phyloP scores from a whole-genome alignment of 2,329 filamentous ascomycete species.

The Allantophomopsis lycopodina region DNA sequence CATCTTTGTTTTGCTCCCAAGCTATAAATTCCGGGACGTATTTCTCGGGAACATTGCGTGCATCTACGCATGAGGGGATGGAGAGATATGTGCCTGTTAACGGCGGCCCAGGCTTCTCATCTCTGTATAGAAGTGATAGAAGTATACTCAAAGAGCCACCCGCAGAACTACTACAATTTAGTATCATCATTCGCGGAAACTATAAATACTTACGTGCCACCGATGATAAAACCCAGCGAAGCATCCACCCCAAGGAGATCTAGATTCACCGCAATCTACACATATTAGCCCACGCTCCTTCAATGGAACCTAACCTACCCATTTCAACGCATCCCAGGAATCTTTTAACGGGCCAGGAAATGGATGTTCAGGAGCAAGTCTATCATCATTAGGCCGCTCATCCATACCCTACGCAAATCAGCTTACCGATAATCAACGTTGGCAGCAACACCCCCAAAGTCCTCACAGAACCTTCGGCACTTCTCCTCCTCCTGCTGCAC shows the following conservation, averaged over 20 bases:
- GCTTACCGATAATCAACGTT: background rate
- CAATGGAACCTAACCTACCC: constrained; percentile 12
- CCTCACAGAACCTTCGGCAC: background rate
- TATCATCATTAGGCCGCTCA: background rate
- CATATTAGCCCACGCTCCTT: background rate
- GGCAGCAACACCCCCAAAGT: background rate
- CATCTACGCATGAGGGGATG: constrained; percentile 20
- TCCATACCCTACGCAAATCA: too few relatives aligned
- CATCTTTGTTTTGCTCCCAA: constrained; percentile 25
- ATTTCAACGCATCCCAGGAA: constrained; percentile 28
- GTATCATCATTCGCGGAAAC: constrained; percentile 22
- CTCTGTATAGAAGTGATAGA: constrained; percentile 23
- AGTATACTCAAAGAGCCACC: constrained; percentile 26
- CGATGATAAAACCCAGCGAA: constrained; percentile 10
- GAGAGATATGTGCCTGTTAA: constrained; percentile 31
- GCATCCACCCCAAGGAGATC: background rate
- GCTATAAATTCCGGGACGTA: constrained; percentile 25
- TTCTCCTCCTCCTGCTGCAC: background rate
- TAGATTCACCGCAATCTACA: background rate
- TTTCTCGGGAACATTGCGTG: constrained; percentile 13
- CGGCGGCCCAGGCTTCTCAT: constrained; percentile 24
- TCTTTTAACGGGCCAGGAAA: constrained; percentile 29
- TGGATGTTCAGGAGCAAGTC: constrained; percentile 27
- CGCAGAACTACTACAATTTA: constrained; percentile 18
- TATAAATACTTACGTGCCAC: constrained; percentile 30